These are phyloP conservation scores for Lactifluus piperatus DNA, from an alignment of 768 basidiomycete genomes.

Conservation along the genomic window DNA sequence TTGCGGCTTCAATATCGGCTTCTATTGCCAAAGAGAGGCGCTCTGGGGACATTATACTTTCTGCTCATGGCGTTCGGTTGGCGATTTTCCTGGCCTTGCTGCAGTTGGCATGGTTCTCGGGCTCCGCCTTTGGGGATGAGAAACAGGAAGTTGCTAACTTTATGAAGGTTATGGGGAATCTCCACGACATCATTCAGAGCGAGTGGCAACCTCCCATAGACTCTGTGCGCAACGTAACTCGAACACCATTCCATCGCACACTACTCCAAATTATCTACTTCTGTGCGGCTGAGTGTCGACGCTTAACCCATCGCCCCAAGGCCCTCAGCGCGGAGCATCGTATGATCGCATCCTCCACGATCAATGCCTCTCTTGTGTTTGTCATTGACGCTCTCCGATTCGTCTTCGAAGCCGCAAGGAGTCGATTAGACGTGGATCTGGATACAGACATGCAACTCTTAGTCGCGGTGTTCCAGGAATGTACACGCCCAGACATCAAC, in stretches of 20 bases:
- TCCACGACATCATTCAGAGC: conserved; percentile 60
- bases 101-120: conserved; percentile 73
- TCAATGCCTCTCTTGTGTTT: conserved; percentile 55
- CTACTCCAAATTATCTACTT: conserved; percentile 78
- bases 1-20: conserved; percentile 56
- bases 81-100: conserved; percentile 65
- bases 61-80: conserved; percentile 69
- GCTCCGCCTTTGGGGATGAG: conserved; percentile 34
- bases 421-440: conserved; percentile 49
- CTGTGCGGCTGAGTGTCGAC: conserved; percentile 55
- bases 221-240: conserved; percentile 58
- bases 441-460: conserved; percentile 78
- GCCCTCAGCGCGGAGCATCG: conserved; percentile 52
- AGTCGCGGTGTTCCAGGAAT: conserved; percentile 77
- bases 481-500: conserved; percentile 58
- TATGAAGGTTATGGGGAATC: conserved; percentile 48
- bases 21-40: conserved; percentile 61
- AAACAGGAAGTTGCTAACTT: conserved; percentile 49
- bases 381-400: conserved; percentile 59
- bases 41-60: conserved; percentile 76
- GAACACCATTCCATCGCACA: conserved; percentile 68
- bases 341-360: conserved; percentile 45
- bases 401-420: conserved; percentile 56
- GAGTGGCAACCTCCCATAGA: conserved; percentile 64
- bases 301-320: conserved; percentile 40